Conservation (phyloP, 1,284 basidiomycete genomes). For the Tilletia setariae region DNA sequence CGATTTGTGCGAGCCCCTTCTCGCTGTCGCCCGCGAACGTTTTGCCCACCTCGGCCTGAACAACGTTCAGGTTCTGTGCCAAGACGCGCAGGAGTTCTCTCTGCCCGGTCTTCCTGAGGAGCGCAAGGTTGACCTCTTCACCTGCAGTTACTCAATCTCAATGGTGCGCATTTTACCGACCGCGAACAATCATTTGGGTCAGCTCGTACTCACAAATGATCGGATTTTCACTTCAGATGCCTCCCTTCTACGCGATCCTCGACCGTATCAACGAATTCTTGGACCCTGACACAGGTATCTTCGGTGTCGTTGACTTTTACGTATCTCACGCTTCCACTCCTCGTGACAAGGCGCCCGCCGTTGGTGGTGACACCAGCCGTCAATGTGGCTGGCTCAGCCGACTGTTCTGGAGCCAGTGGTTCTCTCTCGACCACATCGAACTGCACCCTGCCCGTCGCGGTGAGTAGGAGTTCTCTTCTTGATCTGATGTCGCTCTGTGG, state of each 20-base stretch:
- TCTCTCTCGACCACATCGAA: conserved; percentile 73
- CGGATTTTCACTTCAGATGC: conserved; percentile 59
- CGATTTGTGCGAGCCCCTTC: conserved; percentile 71
- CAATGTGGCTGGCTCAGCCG: conserved; percentile 71
- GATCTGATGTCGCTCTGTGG: too few species aligned
- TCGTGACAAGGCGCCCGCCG: conserved; percentile 60
- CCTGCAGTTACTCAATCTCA: conserved; percentile 53
- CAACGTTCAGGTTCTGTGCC: conserved; percentile 71
- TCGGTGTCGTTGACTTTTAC: conserved; percentile 77
- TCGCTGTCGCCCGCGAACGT: conserved; percentile 69
- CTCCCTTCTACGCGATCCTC: conserved; percentile 67
- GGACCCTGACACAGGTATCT: conserved; percentile 65
- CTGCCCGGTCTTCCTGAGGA: conserved; percentile 59
- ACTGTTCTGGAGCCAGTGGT: conserved; percentile 68
- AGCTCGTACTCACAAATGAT: conserved; percentile 49
- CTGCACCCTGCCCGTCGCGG: conserved; percentile 66
- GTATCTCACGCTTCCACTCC: conserved; percentile 66
- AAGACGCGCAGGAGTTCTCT: conserved; percentile 70
- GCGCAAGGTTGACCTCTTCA: conserved; percentile 51
- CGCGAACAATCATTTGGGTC: not conserved
- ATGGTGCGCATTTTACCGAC: conserved; percentile 31
- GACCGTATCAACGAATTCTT: conserved; percentile 71
- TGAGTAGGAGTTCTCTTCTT: conserved; percentile 22
- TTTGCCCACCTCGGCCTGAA: conserved; percentile 70
- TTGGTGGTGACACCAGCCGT: conserved; percentile 69